Conservation (phyloP, 2,329 filamentous ascomycete genomes). For the Aspergillus fischeri region DNA sequence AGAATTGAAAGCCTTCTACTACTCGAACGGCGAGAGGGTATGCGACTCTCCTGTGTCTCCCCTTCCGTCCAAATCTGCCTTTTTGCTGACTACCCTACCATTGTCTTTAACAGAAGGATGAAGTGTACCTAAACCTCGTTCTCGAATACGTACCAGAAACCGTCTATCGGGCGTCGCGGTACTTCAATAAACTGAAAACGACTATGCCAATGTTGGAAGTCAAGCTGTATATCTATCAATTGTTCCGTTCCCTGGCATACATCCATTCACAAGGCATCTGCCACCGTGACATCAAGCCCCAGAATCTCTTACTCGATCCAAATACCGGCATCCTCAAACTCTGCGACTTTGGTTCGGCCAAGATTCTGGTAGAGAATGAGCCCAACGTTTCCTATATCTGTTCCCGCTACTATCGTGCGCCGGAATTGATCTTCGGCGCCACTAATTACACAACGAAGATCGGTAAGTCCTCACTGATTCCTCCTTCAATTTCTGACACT, state of each 20-base stretch:
- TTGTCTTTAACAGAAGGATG: constrained; percentile 68
- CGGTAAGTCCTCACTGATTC: constrained; percentile 54
- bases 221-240: constrained; percentile 99
- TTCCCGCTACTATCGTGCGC: constrained; percentile 96
- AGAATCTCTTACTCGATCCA: constrained; percentile 92
- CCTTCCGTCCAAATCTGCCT: neutral
- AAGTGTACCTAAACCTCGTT: constrained; percentile 97
- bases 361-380: constrained; percentile 97
- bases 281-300: constrained; percentile 98
- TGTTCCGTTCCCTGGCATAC: constrained; percentile 96
- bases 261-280: constrained; percentile 99
- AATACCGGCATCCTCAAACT: constrained; percentile 89
- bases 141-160: constrained; percentile 98
- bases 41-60: constrained; percentile 28
- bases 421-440: constrained; percentile 95
- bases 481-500: neutral
- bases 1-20: constrained; percentile 98
- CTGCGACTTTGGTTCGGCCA: constrained; percentile 97
- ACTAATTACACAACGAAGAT: constrained; percentile 99
- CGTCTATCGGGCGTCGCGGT: constrained; percentile 93
- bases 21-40: constrained; percentile 97
- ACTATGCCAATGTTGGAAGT: constrained; percentile 99
- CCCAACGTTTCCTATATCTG: constrained; percentile 99
- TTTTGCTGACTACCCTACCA: constrained; percentile 6
- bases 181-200: constrained; percentile 99